Evolutionary conservation across 768 basidiomycete genomes (phyloP).

Genomic region (Phaeotremella fagi): DNA sequence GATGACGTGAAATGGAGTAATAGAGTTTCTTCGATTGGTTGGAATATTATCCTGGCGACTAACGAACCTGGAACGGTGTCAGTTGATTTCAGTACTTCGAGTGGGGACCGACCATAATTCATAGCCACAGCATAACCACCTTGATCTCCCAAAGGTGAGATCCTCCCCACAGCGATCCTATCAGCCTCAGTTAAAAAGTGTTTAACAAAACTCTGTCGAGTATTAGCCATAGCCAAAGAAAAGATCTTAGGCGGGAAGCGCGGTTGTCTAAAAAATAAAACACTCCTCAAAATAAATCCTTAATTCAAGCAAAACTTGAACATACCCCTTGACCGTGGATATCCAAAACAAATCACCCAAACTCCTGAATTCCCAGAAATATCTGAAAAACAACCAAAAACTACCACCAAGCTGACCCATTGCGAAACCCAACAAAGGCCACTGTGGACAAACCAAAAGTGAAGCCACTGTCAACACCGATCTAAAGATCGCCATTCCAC

Average conservation of each 20-base stretch:
- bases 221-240: conserved; percentile 72
- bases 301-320: too few species aligned
- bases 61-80: conserved; percentile 66
- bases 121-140: conserved; percentile 93
- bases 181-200: conserved; percentile 95
- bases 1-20: conserved; percentile 80
- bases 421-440: conserved; percentile 76
- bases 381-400: conserved; percentile 56
- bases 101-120: conserved; percentile 70
- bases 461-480: conserved; percentile 66
- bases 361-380: conserved; percentile 50
- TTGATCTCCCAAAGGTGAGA: conserved; percentile 79
- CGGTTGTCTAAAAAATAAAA: neutral
- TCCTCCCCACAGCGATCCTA: conserved; percentile 76
- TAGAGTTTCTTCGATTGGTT: conserved; percentile 89
- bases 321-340: conserved; percentile 2
- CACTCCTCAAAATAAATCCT: neutral
- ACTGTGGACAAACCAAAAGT: conserved; percentile 52
- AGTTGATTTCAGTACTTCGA: neutral
- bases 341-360: conserved; percentile 11
- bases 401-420: conserved; percentile 77
- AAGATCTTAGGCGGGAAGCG: conserved; percentile 55
- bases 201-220: conserved; percentile 81
- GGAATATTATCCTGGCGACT: conserved; percentile 84
- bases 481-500: conserved; percentile 69